Base-by-base conservation (phyloP, 306 rosid species). In the Gastrolobium villosum region DNA sequence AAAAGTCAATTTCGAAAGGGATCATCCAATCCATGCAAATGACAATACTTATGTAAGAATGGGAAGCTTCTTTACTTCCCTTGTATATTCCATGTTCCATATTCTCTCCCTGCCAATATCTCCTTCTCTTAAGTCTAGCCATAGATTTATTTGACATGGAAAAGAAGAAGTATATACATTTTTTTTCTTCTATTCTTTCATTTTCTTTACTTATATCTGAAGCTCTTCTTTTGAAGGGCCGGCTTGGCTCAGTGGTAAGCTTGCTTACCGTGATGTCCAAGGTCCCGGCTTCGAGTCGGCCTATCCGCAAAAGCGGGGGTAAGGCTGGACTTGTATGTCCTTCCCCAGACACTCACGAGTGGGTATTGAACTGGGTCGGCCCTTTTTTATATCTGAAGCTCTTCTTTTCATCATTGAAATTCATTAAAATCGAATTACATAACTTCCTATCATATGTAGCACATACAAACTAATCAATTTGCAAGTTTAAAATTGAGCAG, bases 371-470 rank as follows among this genome's bases (percentile, higher is more conserved):
- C n/a, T n/a, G n/a, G n/a, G n/a, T n/a, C n/a, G n/a, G n/a, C n/a
- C n/a, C n/a, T n/a, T n/a, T n/a, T n/a, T n/a, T n/a, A n/a, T n/a
- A 4, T 4, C 2, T 26, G 1, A 52, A 35, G 36, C 10, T 72
- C 43, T 60, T 60, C 30, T 28, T 43, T 26, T 39, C 65, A 55
- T 39, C 41, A 39, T 28, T 39, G 54, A 35, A 48, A 49, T 48
- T 48, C 32, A 48, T 2, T 49, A 55, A 54, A 20, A 54, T 8
- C 5, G 35, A 34, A 50, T 32, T 13, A 48, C 36, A 44, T 3
- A 67, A 13, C 57, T 49, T 70, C 44, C 74, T n/a, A 46, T 34
- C 30, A 41, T 28, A 43, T 41, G 56, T 11, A 45, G 56, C 56
- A 14, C 40, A 31, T 9, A 30, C 14, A 66, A n/a, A 11, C 30